Percentiles rank a stretch among this genome's conserved stretches.
These are phyloP conservation scores for Leucosporidium creatinivorum DNA, from an alignment of 768 basidiomycete genomes.

Conservation along the genomic window DNA sequence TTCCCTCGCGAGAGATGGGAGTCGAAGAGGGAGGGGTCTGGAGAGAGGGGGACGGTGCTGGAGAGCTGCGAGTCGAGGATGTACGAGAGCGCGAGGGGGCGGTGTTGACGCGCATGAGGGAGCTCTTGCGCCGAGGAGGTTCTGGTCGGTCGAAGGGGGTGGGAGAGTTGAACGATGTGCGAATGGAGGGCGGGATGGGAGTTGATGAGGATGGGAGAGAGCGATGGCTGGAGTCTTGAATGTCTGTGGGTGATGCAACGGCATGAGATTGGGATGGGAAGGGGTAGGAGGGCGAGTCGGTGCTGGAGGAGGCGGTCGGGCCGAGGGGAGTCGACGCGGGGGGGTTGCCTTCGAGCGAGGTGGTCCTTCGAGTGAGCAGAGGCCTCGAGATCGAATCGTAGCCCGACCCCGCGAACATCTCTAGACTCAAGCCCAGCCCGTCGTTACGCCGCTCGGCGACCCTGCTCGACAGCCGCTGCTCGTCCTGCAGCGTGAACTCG, in stretches of 20 bases:
- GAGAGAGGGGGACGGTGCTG: too few relatives aligned
- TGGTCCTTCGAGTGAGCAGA: not conserved
- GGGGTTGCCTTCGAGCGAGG: not conserved
- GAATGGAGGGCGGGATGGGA: not conserved
- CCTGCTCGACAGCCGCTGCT: not conserved
- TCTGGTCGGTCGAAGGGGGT: not conserved
- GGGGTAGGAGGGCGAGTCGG: not conserved
- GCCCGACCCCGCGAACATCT: not conserved
- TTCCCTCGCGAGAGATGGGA: too few relatives aligned
- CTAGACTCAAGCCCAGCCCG: slow-evolving; percentile 12
- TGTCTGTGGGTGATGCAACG: too few relatives aligned
- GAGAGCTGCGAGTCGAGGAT: too few relatives aligned
- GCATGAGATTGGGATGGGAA: too few relatives aligned
- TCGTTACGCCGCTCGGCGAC: slow-evolving; percentile 7
- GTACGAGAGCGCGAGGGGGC: too few relatives aligned
- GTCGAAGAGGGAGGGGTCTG: too few relatives aligned
- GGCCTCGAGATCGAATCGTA: slow-evolving; percentile 9
- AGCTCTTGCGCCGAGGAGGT: too few relatives aligned
- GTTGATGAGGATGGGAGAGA: not conserved
- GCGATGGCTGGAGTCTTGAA: too few relatives aligned
- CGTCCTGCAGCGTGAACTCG: slow-evolving; percentile 12
- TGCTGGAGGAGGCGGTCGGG: not conserved
- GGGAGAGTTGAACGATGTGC: not conserved
- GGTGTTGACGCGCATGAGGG: too few relatives aligned
- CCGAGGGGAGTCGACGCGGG: too few relatives aligned